These are phyloP conservation scores for Coprinopsis strossmayeri DNA, from an alignment of 768 basidiomycete genomes.

Conservation along the genomic window DNA sequence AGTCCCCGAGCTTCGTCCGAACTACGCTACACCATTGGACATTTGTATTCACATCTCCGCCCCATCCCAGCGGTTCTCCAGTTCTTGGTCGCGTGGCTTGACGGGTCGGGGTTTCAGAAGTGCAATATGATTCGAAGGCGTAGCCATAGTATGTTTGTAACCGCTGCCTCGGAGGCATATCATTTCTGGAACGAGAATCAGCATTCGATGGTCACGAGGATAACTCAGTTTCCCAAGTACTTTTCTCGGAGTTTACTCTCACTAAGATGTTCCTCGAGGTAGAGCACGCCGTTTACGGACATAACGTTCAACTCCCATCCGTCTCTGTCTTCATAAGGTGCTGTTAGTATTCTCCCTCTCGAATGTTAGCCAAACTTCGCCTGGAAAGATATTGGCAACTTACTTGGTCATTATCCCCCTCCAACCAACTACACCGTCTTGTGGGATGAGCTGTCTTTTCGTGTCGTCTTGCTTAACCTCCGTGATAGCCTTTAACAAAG, in stretches of 20 bases:
- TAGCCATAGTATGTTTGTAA: conserved; percentile 78
- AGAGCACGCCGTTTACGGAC: conserved; percentile 61
- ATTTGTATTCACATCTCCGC: conserved; percentile 81
- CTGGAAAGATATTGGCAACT: conserved; percentile 11
- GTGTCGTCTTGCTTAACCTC: conserved; percentile 31
- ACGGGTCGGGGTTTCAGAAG: conserved; percentile 36
- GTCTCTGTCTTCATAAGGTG: conserved; percentile 79
- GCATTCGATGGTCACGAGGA: background rate
- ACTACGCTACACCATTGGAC: conserved; percentile 89
- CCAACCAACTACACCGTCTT: conserved; percentile 63
- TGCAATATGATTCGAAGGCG: conserved; percentile 87
- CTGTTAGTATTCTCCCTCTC: conserved; percentile 66
- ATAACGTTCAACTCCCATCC: conserved; percentile 82
- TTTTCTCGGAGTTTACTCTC: conserved; percentile 57
- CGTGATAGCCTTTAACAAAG: conserved; percentile 53
- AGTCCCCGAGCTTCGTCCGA: conserved; percentile 73
- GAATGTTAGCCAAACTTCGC: conserved; percentile 10
- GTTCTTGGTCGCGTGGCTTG: conserved; percentile 15
- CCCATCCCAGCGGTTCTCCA: conserved; percentile 51
- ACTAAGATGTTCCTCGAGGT: conserved; percentile 66
- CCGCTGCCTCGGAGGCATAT: conserved; percentile 57
- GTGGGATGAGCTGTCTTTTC: conserved; percentile 22
- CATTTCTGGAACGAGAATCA: conserved; percentile 39
- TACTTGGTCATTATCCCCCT: conserved; percentile 83
- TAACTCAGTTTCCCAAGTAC: conserved; percentile 36